A percentile compares a stretch with the other conserved stretches of the same genome.
These are phyloP conservation scores for Curvularia verruculosa DNA, from an alignment of 2,329 filamentous ascomycete genomes.

Conservation along the genomic window DNA sequence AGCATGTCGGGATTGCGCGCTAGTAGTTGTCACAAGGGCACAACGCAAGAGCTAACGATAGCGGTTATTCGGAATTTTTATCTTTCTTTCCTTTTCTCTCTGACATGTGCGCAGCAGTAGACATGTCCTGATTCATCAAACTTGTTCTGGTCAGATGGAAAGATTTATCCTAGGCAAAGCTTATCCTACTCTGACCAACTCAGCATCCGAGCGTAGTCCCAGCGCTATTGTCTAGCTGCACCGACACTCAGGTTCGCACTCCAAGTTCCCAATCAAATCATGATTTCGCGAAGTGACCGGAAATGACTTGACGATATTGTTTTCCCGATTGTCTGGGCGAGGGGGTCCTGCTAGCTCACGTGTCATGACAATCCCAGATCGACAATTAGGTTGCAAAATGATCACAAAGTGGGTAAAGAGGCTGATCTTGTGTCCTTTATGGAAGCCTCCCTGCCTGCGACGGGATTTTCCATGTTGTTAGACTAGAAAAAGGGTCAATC, in stretches of 20 bases:
- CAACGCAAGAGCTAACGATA: slow-evolving; percentile 1
- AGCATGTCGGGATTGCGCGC: slow-evolving; percentile 6
- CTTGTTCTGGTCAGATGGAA: background rate
- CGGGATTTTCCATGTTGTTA: background rate
- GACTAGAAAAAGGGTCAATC: background rate
- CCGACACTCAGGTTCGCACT: background rate
- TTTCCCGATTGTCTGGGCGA: background rate
- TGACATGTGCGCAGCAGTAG: background rate
- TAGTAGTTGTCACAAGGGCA: slow-evolving; percentile 10
- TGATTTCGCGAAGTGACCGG: background rate
- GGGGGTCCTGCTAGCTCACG: background rate
- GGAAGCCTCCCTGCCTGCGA: background rate
- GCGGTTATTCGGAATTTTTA: slow-evolving; percentile 5
- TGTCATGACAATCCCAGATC: background rate
- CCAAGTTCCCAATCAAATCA: background rate
- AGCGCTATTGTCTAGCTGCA: background rate
- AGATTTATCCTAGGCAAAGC: slow-evolving; percentile 11
- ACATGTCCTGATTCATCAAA: slow-evolving; percentile 1
- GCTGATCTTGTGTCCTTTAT: background rate
- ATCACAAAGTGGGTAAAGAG: background rate
- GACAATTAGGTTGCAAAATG: background rate
- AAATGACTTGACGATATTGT: background rate
- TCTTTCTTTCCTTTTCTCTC: too few relatives aligned
- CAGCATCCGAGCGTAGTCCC: slow-evolving; percentile 1
- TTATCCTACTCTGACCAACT: slow-evolving; percentile 4